Conservation (phyloP, 2,329 filamentous ascomycete species). For the Ilyonectria mors-panacis region DNA sequence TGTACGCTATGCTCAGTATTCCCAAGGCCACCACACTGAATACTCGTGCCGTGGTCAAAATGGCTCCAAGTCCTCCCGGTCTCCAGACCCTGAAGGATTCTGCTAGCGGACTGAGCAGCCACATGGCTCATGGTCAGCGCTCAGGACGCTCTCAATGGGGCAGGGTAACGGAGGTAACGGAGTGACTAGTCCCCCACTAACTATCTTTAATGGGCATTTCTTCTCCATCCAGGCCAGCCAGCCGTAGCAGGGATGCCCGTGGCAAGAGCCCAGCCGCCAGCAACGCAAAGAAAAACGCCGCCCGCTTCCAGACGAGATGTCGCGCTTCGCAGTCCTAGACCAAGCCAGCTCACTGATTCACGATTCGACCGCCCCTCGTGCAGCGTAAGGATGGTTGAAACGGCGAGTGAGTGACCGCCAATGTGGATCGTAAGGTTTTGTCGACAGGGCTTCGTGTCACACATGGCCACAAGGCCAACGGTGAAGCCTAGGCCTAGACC, state of each 20-base stretch:
- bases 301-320: background rate
- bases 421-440: slow-evolving; percentile 2
- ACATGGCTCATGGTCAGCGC: slow-evolving; percentile 7
- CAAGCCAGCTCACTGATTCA: slow-evolving; percentile 3
- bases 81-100: background rate
- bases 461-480: background rate
- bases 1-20: background rate
- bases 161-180: slow-evolving; percentile 10
- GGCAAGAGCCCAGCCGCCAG: slow-evolving; percentile 11
- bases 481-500: slow-evolving; percentile 5
- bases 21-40: background rate
- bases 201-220: slow-evolving; percentile 9
- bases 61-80: background rate
- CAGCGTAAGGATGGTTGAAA: background rate
- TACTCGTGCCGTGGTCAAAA: slow-evolving; percentile 10
- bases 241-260: slow-evolving; percentile 3
- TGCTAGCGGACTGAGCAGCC: slow-evolving; percentile 7
- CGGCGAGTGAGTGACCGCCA: background rate
- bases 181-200: slow-evolving; percentile 10
- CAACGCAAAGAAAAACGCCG: slow-evolving; percentile 2
- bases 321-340: background rate
- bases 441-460: background rate
- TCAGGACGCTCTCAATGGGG: background rate
- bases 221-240: background rate
- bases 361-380: background rate